These are phyloP conservation scores for Chalciporus sphaerocephalus DNA, from an alignment of 768 basidiomycete species.

Conservation along the genomic window DNA sequence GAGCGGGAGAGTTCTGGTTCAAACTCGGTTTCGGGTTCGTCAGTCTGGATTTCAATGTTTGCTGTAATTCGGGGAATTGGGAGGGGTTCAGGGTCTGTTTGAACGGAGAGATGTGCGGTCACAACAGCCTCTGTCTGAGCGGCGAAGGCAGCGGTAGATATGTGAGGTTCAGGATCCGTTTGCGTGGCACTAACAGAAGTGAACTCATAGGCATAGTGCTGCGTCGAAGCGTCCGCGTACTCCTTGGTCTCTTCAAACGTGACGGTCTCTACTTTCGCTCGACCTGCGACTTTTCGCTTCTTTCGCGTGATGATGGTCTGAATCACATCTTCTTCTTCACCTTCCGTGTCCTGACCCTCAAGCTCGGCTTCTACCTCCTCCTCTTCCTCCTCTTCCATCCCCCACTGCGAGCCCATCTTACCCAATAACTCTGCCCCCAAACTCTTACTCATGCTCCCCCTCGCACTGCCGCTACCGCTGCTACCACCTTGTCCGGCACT, in stretches of 20 bases:
- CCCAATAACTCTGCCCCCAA: conserved; percentile 68
- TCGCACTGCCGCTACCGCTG: conserved; percentile 46
- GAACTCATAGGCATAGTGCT: conserved; percentile 60
- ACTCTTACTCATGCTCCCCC: conserved; percentile 64
- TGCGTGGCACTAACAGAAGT: conserved; percentile 46
- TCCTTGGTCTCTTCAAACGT: conserved; percentile 62
- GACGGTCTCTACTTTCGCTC: conserved; percentile 44
- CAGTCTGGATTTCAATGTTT: conserved; percentile 66
- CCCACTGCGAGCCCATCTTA: conserved; percentile 50
- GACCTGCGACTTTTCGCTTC: conserved; percentile 69
- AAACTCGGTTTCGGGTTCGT: conserved; percentile 34
- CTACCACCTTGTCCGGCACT: conserved; percentile 34
- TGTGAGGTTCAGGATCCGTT: conserved; percentile 57
- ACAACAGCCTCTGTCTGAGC: conserved; percentile 50
- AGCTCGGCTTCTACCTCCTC: conserved; percentile 35
- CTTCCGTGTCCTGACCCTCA: conserved; percentile 55
- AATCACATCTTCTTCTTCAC: conserved; percentile 60
- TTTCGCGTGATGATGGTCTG: conserved; percentile 88
- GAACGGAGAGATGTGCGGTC: conserved; percentile 27
- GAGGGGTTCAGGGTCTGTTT: conserved; percentile 38
- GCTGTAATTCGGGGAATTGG: conserved; percentile 29
- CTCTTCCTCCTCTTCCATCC: conserved; percentile 40
- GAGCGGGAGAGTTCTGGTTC: conserved; percentile 37
- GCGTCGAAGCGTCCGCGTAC: conserved; percentile 69
- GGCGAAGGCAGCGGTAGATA: conserved; percentile 43